Evolutionary conservation across 2,329 filamentous ascomycete species (phyloP), one percentile per base, ranked within the genome.

Genomic region (Cercospora nicotianae): DNA sequence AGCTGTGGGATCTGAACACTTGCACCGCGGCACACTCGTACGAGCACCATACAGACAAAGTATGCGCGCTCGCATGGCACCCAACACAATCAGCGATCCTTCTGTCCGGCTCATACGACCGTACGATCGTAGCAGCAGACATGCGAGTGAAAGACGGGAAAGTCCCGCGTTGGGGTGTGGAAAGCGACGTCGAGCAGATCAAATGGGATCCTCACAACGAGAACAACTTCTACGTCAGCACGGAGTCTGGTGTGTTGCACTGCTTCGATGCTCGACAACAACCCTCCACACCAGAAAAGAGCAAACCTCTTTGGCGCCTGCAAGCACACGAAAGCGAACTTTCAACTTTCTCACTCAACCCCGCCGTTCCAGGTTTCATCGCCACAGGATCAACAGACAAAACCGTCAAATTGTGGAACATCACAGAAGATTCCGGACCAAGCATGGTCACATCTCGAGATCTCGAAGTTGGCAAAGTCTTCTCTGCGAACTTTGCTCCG

Each of bases 341-440:
- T 55, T 96, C 93, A 8, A 90, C 93, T 0, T 97, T 99, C 79
- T 94, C 97, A 79, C 87, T 98, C 81, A 98, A 97, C 84, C 86
- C 90, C 3, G 84, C 89, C 60, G 93, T 99, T 68, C 94, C 95
- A 1, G 95, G 95, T 53, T 97, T 92, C 85, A 87, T 99, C 81
- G 95, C 89, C 13, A 98, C 95, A 0, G 95, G 94, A 3, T 97
- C 93, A 2, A 94, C 92, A 13, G 95, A 99, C 84, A 94, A 93
- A 83, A 92, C 91, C 5, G 93, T 98, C 75, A 99, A 99, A 85
- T 85, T 99, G 66, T 99, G 95, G 95, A 97, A 97, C 81, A 89
- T 97, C 66, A 68, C 72, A 30, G 70, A 70, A 12, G 87, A 90
- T 74, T 80, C 90, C 12, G 93, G 93, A 2, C 95, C 95, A 1